Base-by-base conservation (phyloP, 352 stramenopile species). In the Elongisporangium senticosum region DNA sequence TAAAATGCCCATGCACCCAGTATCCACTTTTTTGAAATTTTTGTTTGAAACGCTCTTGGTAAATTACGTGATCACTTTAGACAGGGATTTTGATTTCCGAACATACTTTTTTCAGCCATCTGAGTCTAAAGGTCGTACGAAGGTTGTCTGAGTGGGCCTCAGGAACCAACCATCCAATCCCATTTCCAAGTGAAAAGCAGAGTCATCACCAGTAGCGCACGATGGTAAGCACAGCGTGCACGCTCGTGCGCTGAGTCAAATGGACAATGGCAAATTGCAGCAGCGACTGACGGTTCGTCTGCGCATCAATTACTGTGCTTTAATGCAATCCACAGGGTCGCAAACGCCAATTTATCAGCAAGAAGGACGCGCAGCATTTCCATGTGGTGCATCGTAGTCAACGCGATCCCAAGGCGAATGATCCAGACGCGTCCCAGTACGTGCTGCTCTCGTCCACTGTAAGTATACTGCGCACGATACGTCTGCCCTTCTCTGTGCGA, bases 321-420 rank as follows among this genome's bases (percentile, higher is more conserved):
- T 21, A 6, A 11, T 24, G 48, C n/a, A 15, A 24, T 51, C n/a
- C 17, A 15, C 28, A 85, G 75, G 75, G 61, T 33, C 75, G 75
- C 37, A 94, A 94, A 70, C 90, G 92, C 62, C 75, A 83, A 51
- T 94, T 94, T 55, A 90, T 94, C 64, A 79, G 92, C 74, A 92
- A 91, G 69, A 93, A 93, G 67, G 84, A 68, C 7, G 84, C 83
- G 58, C 83, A 93, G 58, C 86, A 93, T 71, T 95, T 92, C 62
- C 83, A 93, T 64, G 79, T 95, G 47, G 83, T 95, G 61, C 86
- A 95, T 53, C 86, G 86, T 58, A 92, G 80, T 49, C 86, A 95
- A 60, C 82, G 83, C 22, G 86, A 95, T 65, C 83, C 86, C 11
- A 79, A 78, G 54, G 74, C 75, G 23, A 90, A 92, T 69, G 86